Evolutionary conservation across 2,329 filamentous ascomycete genomes (phyloP).

Genomic region (Annulohypoxylon truncatum): DNA sequence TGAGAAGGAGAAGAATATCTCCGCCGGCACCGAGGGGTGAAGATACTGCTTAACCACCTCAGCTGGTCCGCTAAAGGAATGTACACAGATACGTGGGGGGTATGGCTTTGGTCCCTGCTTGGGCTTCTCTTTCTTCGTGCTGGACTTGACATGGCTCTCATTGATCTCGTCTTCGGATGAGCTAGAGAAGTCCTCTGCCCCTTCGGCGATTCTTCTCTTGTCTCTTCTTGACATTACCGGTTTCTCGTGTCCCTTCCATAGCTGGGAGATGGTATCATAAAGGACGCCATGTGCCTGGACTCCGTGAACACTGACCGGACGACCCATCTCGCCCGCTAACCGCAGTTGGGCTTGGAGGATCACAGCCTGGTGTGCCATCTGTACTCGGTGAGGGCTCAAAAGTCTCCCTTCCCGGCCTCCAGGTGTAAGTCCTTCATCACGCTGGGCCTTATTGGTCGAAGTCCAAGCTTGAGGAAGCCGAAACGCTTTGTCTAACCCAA

Average conservation of each 20-base stretch:
- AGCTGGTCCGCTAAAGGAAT: slow-evolving; percentile 86
- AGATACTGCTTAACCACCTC: slow-evolving; percentile 84
- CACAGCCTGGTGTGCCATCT: slow-evolving; percentile 74
- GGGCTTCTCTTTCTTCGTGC: slow-evolving; percentile 25
- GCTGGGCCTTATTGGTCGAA: slow-evolving; percentile 52
- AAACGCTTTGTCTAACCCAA: slow-evolving; percentile 82
- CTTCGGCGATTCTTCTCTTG: slow-evolving; percentile 60
- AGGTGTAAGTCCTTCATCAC: slow-evolving; percentile 67
- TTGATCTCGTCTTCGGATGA: slow-evolving; percentile 54
- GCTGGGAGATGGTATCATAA: slow-evolving; percentile 70
- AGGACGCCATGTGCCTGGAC: slow-evolving; percentile 81
- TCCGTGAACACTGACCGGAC: slow-evolving; percentile 76
- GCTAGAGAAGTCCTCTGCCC: slow-evolving; percentile 60
- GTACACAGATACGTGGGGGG: slow-evolving; percentile 89
- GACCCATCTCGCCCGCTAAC: slow-evolving; percentile 74
- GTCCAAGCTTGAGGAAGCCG: slow-evolving; percentile 74
- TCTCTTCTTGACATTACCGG: slow-evolving; percentile 70
- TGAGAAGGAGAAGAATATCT: slow-evolving; percentile 91
- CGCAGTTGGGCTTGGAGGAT: slow-evolving; percentile 76
- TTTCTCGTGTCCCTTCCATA: slow-evolving; percentile 78
- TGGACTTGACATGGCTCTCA: slow-evolving; percentile 40
- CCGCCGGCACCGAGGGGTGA: slow-evolving; percentile 75
- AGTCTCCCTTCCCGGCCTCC: slow-evolving; percentile 76
- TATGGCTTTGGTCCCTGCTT: slow-evolving; percentile 67
- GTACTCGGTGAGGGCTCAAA: slow-evolving; percentile 75